Evolutionary conservation across 2,329 filamentous ascomycete genomes (phyloP).

Genomic region (Gyromitra esculenta): DNA sequence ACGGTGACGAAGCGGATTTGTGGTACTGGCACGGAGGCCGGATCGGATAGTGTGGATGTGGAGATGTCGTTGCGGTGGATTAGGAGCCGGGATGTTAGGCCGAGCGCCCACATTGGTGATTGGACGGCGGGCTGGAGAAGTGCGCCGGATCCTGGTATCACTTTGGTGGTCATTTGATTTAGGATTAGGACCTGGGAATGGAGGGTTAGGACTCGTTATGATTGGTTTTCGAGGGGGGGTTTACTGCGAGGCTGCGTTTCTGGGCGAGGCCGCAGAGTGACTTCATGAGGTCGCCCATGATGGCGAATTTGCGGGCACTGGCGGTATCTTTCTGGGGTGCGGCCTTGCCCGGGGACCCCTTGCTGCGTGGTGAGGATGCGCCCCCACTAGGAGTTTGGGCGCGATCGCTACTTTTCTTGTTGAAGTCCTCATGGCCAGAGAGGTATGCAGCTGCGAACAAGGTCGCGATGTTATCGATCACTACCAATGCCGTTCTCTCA

Average conservation of each 20-base stretch:
- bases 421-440: constrained; percentile 50
- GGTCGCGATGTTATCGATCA: constrained; percentile 56
- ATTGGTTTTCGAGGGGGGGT: background rate
- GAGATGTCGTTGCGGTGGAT: constrained; percentile 47
- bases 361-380: constrained; percentile 19
- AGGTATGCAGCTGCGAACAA: constrained; percentile 55
- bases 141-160: constrained; percentile 38
- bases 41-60: constrained; percentile 13
- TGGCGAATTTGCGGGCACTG: constrained; percentile 32
- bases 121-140: constrained; percentile 40
- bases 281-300: constrained; percentile 39
- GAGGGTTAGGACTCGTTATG: background rate
- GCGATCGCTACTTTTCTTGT: constrained; percentile 21
- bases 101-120: constrained; percentile 34
- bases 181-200: constrained; percentile 26
- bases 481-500: constrained; percentile 44
- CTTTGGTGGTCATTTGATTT: constrained; percentile 52
- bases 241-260: constrained; percentile 35
- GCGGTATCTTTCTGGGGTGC: constrained; percentile 14
- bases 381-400: background rate
- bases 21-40: constrained; percentile 7
- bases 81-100: constrained; percentile 35
- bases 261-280: constrained; percentile 36
- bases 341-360: constrained; percentile 7
- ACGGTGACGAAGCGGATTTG: constrained; percentile 47